Base-by-base conservation (phyloP, 2,329 filamentous ascomycete species). In the Arthrinium phaeospermum region DNA sequence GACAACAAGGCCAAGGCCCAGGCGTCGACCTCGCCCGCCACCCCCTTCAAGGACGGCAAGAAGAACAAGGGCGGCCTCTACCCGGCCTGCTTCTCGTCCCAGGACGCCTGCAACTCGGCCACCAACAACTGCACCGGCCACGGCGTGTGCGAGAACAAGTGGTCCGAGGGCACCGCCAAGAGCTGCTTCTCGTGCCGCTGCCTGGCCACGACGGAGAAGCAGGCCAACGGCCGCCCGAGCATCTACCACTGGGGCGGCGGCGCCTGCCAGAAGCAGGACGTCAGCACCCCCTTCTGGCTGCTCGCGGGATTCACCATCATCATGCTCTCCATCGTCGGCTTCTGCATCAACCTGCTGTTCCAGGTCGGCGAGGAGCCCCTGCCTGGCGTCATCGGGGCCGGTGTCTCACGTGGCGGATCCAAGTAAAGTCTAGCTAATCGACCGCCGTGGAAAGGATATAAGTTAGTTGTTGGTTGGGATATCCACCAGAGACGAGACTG, bases 341-440 rank as follows among this genome's bases (percentile, higher is more conserved):
- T 93, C 80, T 91, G 90, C 14, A 91, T 98, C 77, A 91, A 92
- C 7, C 85, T 97, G 87, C 82, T 99, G 71, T 96, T 92, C 82
- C 91, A 86, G 74, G 93, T 98, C 78, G 96, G 96, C 46, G 90
- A 93, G 81, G 91, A 97, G 85, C 93, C 95, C 83, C 86, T 98
- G 75, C 96, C 96, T 0, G 95, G 95, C 77, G 96, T 99, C 12
- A 95, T 99, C 82, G 94, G 95, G n/a, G 96, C 96, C 68, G 96
- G 96, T 75, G 96, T 99, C 49, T 93, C 92, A 75, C 90, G 79
- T 71, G 75, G 91, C 7, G 30, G 67, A 72, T 87, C 91, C 46
- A 94, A 92, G 82, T 90, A 85, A 79, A 41, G 7, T 13, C 12
- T 24, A 10, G 46, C 22, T 8, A n/a, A 22, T 19, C 22, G 6